phyloP scores from a whole-genome alignment of 1,139 yeast genomes.

The Kodamaea ohmeri region DNA sequence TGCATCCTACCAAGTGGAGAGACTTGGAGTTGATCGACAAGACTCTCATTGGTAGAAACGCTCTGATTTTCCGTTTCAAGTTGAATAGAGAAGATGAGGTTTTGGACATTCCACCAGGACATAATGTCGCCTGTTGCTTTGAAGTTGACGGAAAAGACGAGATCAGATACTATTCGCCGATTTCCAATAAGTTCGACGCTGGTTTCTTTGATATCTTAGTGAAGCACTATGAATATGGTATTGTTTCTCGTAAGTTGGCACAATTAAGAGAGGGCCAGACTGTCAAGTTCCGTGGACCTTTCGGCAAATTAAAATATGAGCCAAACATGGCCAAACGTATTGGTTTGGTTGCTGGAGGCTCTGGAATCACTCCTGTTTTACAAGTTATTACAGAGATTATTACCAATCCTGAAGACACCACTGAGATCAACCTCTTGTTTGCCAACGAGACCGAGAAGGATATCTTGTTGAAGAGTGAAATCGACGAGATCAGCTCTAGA shows the following conservation, averaged over 20 bases:
- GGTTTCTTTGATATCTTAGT: conserved; percentile 76
- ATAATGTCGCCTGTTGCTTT: conserved; percentile 64
- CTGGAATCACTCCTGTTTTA: conserved; percentile 77
- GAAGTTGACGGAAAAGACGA: conserved; percentile 57
- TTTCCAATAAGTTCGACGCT: conserved; percentile 62
- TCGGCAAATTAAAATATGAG: conserved; percentile 63
- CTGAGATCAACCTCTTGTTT: conserved; percentile 58
- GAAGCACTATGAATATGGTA: conserved; percentile 69
- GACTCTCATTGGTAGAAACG: conserved; percentile 63
- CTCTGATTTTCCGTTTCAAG: conserved; percentile 72
- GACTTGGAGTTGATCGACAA: conserved; percentile 68
- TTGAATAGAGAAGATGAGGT: conserved; percentile 58
- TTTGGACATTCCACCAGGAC: conserved; percentile 68
- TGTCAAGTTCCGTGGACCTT: conserved; percentile 74
- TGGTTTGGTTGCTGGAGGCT: conserved; percentile 77
- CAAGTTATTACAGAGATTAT: conserved; percentile 64
- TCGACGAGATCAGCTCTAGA: conserved; percentile 62
- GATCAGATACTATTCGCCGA: conserved; percentile 71
- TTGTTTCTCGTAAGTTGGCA: conserved; percentile 65
- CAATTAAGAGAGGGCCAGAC: conserved; percentile 59
- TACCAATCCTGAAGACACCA: conserved; percentile 63
- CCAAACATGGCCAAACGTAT: conserved; percentile 60
- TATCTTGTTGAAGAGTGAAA: conserved; percentile 63
- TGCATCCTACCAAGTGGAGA: conserved; percentile 54
- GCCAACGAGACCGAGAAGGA: conserved; percentile 75